phyloP scores from a whole-genome alignment of 2,329 filamentous ascomycete species.

The Fusarium sp. region DNA sequence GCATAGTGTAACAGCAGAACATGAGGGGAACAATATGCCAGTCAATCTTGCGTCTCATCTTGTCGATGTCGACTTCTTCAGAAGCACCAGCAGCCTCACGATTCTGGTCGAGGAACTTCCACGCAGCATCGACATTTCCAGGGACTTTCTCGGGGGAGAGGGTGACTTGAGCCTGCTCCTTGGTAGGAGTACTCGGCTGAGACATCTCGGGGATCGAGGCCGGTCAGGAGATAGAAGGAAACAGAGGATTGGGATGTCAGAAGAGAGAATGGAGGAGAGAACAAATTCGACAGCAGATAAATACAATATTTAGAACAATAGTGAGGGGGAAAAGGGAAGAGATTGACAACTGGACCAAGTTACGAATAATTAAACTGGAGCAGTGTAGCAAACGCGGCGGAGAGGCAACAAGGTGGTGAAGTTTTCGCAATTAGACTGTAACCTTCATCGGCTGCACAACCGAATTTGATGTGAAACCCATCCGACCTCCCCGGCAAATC shows the following conservation, averaged over 20 bases:
- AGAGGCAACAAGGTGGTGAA: background rate
- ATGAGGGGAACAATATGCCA: constrained; percentile 70
- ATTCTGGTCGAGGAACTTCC: constrained; percentile 59
- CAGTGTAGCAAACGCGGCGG: background rate
- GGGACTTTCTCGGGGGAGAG: constrained; percentile 2
- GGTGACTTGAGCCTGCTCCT: constrained; percentile 21
- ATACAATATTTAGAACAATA: background rate
- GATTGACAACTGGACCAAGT: background rate
- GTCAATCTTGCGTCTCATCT: constrained; percentile 67
- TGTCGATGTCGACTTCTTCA: constrained; percentile 55
- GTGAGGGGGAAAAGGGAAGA: background rate
- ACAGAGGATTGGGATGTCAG: background rate
- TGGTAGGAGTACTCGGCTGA: constrained; percentile 14
- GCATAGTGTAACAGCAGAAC: constrained; percentile 72
- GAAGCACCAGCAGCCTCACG: constrained; percentile 52
- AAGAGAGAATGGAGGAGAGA: background rate
- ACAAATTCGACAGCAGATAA: background rate
- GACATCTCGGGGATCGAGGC: constrained; percentile 16
- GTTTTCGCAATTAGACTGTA: background rate
- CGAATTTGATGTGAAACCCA: constrained; percentile 8
- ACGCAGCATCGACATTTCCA: constrained; percentile 58
- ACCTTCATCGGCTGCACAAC: constrained; percentile 2
- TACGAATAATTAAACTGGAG: constrained; percentile 2
- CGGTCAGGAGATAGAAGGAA: background rate
- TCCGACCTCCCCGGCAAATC: background rate